Percentiles rank a stretch among this genome's conserved stretches.
Conservation (phyloP, 371 early-diverging fungal species). For the Lichtheimia corymbifera region DNA sequence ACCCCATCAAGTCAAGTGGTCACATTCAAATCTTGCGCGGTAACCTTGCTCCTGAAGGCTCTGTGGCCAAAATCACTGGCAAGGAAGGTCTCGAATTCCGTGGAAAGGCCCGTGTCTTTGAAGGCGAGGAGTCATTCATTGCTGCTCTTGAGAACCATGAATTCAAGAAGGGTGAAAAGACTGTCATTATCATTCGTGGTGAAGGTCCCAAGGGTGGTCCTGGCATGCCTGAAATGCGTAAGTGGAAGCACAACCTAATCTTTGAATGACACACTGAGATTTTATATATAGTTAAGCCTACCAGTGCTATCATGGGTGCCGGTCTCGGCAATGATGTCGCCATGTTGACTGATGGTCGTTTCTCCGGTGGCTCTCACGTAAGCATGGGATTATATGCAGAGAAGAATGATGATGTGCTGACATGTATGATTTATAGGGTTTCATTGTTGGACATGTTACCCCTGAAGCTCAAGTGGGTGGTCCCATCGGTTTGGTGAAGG, state of each 20-base stretch:
- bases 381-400: slow-evolving; percentile 12
- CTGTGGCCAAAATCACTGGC: slow-evolving; percentile 98
- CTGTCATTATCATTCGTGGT: slow-evolving; percentile 79
- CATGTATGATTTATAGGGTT: slow-evolving; percentile 59
- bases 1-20: slow-evolving; percentile 91
- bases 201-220: slow-evolving; percentile 92
- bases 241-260: slow-evolving; percentile 11
- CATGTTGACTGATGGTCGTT: slow-evolving; percentile 94
- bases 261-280: slow-evolving; percentile 1
- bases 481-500: slow-evolving; percentile 86
- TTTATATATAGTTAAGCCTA: slow-evolving; percentile 74
- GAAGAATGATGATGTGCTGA: background rate
- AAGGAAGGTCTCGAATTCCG: slow-evolving; percentile 91
- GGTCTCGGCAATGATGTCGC: slow-evolving; percentile 97
- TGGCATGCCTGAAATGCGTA: slow-evolving; percentile 90
- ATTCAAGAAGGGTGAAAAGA: slow-evolving; percentile 75
- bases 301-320: slow-evolving; percentile 97
- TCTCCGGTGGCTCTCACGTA: slow-evolving; percentile 95
- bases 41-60: slow-evolving; percentile 96
- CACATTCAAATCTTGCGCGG: slow-evolving; percentile 93
- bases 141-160: slow-evolving; percentile 78
- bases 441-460: slow-evolving; percentile 97
- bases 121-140: slow-evolving; percentile 90
- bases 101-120: slow-evolving; percentile 89
- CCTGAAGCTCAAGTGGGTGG: slow-evolving; percentile 98